A percentile compares a stretch with the other conserved stretches of the same genome.
phyloP scores from a whole-genome alignment of 192 early-diverging fungal species.

The Geranomyces variabilis region DNA sequence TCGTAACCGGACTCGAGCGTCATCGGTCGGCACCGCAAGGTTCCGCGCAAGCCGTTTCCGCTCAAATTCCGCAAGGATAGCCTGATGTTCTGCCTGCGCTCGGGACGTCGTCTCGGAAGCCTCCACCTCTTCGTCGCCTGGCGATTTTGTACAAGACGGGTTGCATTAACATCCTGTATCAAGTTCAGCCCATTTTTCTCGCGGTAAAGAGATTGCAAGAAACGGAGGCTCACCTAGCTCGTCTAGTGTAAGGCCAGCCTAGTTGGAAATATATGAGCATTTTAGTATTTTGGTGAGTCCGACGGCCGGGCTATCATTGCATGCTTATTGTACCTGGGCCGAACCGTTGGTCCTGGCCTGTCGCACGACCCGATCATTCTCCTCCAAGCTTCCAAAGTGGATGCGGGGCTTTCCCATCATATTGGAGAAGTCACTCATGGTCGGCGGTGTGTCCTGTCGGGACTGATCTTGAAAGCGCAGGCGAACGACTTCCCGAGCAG shows the following conservation, averaged over 20 bases:
- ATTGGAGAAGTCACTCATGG: conserved; percentile 4
- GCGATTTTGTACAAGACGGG: conserved; percentile 2
- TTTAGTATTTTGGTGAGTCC: neutral
- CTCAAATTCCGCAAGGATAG: conserved; percentile 54
- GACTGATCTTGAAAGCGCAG: too few species aligned
- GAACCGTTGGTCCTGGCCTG: conserved; percentile 17
- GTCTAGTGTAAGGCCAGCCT: conserved; percentile 40
- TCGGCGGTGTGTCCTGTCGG: too few species aligned
- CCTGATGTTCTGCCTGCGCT: conserved; percentile 49
- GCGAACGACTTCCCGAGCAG: too few species aligned
- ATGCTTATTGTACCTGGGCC: neutral
- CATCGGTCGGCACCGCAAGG: conserved; percentile 91
- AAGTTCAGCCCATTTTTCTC: neutral
- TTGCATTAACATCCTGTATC: neutral
- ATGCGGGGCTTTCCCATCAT: conserved; percentile 48
- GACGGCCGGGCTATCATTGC: neutral
- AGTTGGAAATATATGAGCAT: conserved; percentile 2
- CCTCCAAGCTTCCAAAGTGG: conserved; percentile 67
- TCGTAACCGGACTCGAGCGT: conserved; percentile 71
- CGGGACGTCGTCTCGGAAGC: conserved; percentile 38
- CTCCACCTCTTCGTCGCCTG: conserved; percentile 47
- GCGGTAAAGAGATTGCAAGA: neutral
- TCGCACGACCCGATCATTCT: conserved; percentile 52
- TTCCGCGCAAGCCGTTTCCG: conserved; percentile 72
- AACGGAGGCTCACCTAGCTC: conserved; percentile 40